Base-by-base conservation (phyloP, 768 basidiomycete genomes). In the Daedaleopsis nitida region DNA sequence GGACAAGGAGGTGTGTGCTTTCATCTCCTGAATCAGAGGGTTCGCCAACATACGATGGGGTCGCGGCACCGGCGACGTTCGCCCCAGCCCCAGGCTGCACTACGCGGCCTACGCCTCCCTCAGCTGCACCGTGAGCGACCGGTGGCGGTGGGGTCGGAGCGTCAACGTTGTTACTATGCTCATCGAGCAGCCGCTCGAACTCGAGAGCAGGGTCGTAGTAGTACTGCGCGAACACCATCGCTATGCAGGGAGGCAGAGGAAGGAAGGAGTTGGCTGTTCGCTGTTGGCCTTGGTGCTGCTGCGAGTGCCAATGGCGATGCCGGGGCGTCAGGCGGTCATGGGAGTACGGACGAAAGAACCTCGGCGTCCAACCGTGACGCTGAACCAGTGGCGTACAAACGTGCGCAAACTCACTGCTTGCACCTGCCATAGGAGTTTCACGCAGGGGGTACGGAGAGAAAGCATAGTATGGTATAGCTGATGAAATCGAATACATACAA, bases 131-230 rank as follows among this genome's bases (percentile, higher is more conserved):
- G n/a, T n/a, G n/a, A n/a, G n/a, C n/a, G n/a, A n/a, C n/a, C n/a
- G n/a, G n/a, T n/a, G 27, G 27, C 3, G 27, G 27, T 3, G 27
- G 3, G 27, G 27, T 32, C 27, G 27, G 27, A 32, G 27, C 27
- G 27, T 7, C n/a, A n/a, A n/a, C n/a, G n/a, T n/a, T n/a, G n/a
- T n/a, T n/a, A n/a, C n/a, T n/a, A 35, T 59, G 58, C 34, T 67
- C 58, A 38, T 67, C 66, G 17, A 65, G 52, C 42, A 60, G 38
- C 23, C 55, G 43, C 48, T 67, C 63, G 42, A 67, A 63, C 60
- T 62, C 60, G 42, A 59, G 55, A 39, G 60, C 60, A 8, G 66
- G 63, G 55, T 67, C 63, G 48, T 65, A 60, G 56, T 57, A 60
- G 63, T 45, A 64, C 51, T 52, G 58, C 34, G 60, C 58, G 27